These are phyloP conservation scores for Knufia petricola DNA, from an alignment of 2,329 filamentous ascomycete species.

Conservation along the genomic window DNA sequence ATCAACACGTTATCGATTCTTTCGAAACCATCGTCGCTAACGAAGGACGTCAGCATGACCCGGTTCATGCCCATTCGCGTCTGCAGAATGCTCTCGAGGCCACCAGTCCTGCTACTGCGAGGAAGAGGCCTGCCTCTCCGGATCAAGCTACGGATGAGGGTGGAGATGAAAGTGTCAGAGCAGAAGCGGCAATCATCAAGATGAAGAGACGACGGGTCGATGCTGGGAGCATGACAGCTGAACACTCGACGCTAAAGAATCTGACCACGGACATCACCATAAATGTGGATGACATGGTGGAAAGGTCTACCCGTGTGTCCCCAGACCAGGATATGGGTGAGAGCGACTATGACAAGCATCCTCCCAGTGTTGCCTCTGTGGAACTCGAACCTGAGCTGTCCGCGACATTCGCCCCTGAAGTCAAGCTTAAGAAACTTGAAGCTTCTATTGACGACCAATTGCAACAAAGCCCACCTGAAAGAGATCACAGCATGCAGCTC, in stretches of 20 bases:
- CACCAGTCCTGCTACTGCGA: not conserved
- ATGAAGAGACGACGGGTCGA: not conserved
- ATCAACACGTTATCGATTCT: not conserved
- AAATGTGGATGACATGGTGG: no score
- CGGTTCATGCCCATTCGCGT: not conserved
- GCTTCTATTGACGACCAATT: not conserved
- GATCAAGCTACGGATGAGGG: not conserved
- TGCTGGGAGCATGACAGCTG: not conserved
- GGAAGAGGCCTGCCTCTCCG: not conserved
- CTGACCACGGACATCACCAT: no score
- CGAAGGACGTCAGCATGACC: not conserved
- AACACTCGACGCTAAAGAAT: not conserved
- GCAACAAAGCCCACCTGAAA: no score
- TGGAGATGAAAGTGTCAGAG: not conserved
- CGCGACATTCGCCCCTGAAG: not conserved
- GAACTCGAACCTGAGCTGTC: not conserved
- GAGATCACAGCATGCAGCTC: no score
- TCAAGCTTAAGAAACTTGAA: constrained; percentile 5
- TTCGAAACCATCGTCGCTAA: constrained; percentile 1
- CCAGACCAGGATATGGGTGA: no score
- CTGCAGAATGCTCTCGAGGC: constrained; percentile 7
- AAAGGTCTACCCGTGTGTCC: no score
- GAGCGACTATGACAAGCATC: not conserved
- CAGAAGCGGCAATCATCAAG: constrained; percentile 3
- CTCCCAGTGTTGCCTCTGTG: not conserved